Percentiles rank a stretch among this genome's conserved stretches.
Conservation (phyloP, 345 rosid genomes). For the Rhodamnia argentea region DNA sequence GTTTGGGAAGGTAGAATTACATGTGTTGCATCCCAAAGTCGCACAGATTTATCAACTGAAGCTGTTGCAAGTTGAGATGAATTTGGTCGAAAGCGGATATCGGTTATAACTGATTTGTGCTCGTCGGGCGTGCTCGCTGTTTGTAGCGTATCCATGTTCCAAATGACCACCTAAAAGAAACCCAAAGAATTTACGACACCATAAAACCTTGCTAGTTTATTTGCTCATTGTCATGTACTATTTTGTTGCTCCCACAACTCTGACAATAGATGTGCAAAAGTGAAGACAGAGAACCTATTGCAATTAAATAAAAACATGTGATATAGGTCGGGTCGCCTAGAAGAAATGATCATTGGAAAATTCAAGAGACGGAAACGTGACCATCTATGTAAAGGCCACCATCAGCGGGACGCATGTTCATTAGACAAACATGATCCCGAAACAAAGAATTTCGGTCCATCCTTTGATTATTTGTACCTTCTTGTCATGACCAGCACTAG, state of each 20-base stretch:
- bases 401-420: neutral
- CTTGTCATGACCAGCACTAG: conserved; percentile 66
- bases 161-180: conserved; percentile 34
- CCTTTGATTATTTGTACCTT: conserved; percentile 25
- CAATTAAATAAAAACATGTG: neutral
- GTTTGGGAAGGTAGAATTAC: conserved; percentile 17
- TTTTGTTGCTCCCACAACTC: neutral
- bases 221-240: neutral
- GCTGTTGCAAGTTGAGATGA: conserved; percentile 59
- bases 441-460: neutral
- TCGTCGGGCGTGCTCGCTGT: conserved; percentile 45
- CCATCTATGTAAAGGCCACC: neutral
- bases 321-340: neutral
- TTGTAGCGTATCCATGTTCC: conserved; percentile 56
- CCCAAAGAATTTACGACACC: neutral
- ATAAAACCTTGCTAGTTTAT: neutral
- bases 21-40: conserved; percentile 57
- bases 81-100: conserved; percentile 66
- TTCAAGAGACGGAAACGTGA: neutral
- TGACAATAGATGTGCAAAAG: neutral
- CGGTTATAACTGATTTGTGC: conserved; percentile 48
- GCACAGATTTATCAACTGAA: conserved; percentile 58
- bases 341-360: neutral
- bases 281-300: neutral
- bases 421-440: neutral